Evolutionary conservation across 108 stramenopile species (phyloP), one percentile per base, ranked within the genome.

Genomic region (Cyclotella atomus): DNA sequence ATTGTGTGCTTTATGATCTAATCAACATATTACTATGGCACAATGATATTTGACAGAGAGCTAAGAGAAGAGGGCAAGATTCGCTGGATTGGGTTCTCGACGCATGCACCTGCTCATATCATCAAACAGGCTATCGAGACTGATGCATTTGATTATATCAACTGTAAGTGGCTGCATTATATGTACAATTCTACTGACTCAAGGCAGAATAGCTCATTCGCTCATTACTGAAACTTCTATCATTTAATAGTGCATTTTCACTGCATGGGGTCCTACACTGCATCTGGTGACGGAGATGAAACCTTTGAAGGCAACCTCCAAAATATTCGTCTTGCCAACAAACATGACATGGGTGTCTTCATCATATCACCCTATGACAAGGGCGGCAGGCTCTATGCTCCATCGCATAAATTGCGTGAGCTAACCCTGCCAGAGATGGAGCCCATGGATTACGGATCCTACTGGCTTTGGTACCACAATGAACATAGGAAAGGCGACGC

Each of bases 281-380:
- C 92, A 27, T 76, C 88, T 41, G 95, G 94, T 23, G 84, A 85
- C 50, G 83, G 79, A 32, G 81, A 66, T 19, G 70, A 55, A 10
- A 55, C 8, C 29, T 55, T 25, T 33, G 83, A 82, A 41, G 95
- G 92, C 19, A 94, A 96, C 55, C 55, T 79, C 16, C 74, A 74
- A n/a, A 83, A 81, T 61, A 54, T 96, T 41, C 71, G 83, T 16
- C 74, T 91, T 24, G 72, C 83, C 32, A 76, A 89, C 17, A 69
- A 91, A 57, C 81, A 83, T 65, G 91, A 92, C 61, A 96, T 96
- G 95, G 93, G 93, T 43, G 65, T 95, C 0, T 97, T 95, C 70
- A 83, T 91, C 65, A 96, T 96, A 55, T 84, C 84, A 30, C 87
- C 96, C 19, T 89, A 79, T 60, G 97, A 98, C 83, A 98, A 98